These are phyloP conservation scores for Tricholoma sp. DNA, from an alignment of 768 basidiomycete species.

Conservation along the genomic window DNA sequence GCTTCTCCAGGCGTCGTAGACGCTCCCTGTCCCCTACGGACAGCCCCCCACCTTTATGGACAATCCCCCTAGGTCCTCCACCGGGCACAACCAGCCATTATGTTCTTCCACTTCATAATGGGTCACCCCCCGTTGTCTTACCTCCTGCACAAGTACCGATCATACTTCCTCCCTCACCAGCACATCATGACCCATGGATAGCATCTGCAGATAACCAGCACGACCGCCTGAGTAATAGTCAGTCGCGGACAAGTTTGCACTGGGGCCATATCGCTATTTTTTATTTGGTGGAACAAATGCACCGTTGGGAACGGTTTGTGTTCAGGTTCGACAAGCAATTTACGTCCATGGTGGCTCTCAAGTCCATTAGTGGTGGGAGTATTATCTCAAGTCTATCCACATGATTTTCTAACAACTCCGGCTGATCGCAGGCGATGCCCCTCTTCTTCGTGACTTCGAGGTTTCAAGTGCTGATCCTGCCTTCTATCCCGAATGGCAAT, in stretches of 20 bases:
- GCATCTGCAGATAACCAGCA: conserved; percentile 21
- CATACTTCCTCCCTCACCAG: conserved; percentile 41
- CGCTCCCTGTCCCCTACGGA: conserved; percentile 27
- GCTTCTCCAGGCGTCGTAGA: conserved; percentile 21
- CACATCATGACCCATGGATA: conserved; percentile 35
- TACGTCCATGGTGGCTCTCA: conserved; percentile 66
- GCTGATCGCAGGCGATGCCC: conserved; percentile 54
- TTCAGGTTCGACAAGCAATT: conserved; percentile 79
- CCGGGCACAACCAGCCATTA: conserved; percentile 29
- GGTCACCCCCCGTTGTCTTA: conserved; percentile 20
- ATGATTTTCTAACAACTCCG: conserved; percentile 3
- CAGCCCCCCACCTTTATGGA: conserved; percentile 28
- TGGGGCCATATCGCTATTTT: conserved; percentile 81
- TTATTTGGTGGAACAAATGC: conserved; percentile 77
- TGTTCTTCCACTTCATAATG: conserved; percentile 29
- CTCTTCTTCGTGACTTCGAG: conserved; percentile 70
- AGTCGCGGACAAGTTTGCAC: conserved; percentile 48
- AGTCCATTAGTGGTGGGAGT: conserved; percentile 59
- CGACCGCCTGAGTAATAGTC: conserved; percentile 20
- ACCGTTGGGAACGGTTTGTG: conserved; percentile 76
- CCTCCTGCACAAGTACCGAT: conserved; percentile 39
- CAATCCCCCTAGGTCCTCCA: conserved; percentile 24
- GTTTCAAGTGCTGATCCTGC: conserved; percentile 65
- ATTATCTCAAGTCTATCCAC: conserved; percentile 1
- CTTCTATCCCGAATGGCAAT: conserved; percentile 64